Evolutionary conservation across 257 asterid species (phyloP), one percentile per base, ranked within the genome.

Genomic region (Solanum virginianum): DNA sequence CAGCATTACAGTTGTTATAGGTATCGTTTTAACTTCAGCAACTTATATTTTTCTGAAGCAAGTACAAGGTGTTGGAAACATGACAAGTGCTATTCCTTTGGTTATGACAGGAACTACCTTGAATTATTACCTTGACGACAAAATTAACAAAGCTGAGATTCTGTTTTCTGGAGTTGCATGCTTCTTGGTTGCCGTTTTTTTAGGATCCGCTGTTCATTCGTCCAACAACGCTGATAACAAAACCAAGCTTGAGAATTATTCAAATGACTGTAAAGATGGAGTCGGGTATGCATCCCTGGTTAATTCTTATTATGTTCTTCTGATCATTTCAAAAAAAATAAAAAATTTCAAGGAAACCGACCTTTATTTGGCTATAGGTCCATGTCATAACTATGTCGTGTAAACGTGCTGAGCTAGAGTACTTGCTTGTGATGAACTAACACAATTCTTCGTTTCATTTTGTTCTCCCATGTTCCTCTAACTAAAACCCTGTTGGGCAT

Each of bases 161-260:
- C 98, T 96, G 68, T 96, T 96, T 56, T 93, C 99, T 6, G 98
- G 99, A 22, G 98, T 95, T 55, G 99, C 86, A 43, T 96, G 98
- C 87, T 96, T 96, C 88, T 87, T 96, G 89, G 85, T 95, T 88
- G 99, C 99, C 81, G 99, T 95, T 83, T 95, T 95, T 86, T 88
- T 96, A 4, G 98, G 96, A 71, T 91, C 98, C 86, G 89, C 90
- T 63, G 95, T 95, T 56, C 99, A 96, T 90, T 86, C 94, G 57
- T 95, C 99, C 82, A 95, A 96, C 82, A 93, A 91, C 81, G 92
- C 91, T 0, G 99, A 96, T 86, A 95, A 96, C 82, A 84, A 90
- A 86, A 91, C 85, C 57, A 96, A 96, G 90, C 98, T 96, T 43
- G 84, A 86, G 54, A 75, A 66, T 51, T 86, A 85, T 71, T 88